These are phyloP conservation scores for Trapa bicornis DNA, from an alignment of 345 rosid species.

Conservation along the genomic window DNA sequence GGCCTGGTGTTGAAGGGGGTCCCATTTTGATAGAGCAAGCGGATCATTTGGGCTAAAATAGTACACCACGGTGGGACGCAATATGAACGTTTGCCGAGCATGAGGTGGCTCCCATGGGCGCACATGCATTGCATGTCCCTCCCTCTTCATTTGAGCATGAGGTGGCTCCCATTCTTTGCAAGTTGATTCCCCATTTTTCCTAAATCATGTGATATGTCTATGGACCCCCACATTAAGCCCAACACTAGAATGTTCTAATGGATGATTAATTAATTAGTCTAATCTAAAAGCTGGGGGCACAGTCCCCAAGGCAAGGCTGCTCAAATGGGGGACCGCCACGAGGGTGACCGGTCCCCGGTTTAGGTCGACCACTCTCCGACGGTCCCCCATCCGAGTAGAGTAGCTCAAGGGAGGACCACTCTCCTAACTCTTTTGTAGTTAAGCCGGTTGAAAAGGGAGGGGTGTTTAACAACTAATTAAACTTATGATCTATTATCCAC, in stretches of 20 bases:
- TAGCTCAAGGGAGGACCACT: too few relatives aligned
- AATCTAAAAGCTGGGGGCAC: too few relatives aligned
- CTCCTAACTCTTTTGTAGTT: neutral
- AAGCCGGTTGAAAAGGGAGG: neutral
- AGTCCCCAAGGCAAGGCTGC: too few relatives aligned
- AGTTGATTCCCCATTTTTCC: neutral
- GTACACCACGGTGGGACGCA: slow-evolving; percentile 4
- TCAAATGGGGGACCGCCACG: too few relatives aligned
- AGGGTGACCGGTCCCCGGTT: too few relatives aligned
- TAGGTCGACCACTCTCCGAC: too few relatives aligned
- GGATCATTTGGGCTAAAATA: neutral
- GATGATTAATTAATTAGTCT: neutral
- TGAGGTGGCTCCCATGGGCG: neutral
- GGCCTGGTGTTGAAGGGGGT: too few relatives aligned
- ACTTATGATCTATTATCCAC: neutral
- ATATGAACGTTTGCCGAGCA: slow-evolving; percentile 3
- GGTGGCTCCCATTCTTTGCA: too few relatives aligned
- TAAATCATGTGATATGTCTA: neutral
- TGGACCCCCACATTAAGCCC: neutral
- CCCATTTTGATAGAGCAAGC: too few relatives aligned
- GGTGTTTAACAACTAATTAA: neutral
- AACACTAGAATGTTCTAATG: neutral
- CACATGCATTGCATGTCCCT: neutral
- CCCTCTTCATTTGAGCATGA: neutral
- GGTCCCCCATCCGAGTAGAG: too few relatives aligned